phyloP scores from a whole-genome alignment of 225 moss, liverwort and hornwort genomes.

The Asterella californica region DNA sequence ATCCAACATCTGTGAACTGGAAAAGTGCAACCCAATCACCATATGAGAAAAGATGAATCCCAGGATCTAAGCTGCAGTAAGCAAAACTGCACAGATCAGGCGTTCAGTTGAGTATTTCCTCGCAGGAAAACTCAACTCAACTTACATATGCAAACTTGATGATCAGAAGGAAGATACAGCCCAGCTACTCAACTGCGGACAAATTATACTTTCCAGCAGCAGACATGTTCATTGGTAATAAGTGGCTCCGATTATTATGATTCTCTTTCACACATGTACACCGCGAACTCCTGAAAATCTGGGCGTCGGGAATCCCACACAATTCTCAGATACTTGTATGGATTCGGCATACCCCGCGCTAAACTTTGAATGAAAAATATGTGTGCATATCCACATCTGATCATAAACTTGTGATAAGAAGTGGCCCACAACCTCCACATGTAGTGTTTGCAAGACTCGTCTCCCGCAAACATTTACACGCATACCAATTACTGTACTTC shows the following conservation, averaged over 20 bases:
- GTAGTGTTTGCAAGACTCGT: not conserved
- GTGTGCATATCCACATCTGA: not conserved
- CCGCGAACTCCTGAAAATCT: not conserved
- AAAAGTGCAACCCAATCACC: not conserved
- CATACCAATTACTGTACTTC: not conserved
- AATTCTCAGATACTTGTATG: too few relatives aligned
- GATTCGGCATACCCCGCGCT: not conserved
- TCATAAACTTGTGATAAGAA: not conserved
- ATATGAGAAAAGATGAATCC: not conserved
- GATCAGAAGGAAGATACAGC: not conserved
- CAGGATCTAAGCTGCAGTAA: not conserved
- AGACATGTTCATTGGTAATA: not conserved
- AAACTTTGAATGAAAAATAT: not conserved
- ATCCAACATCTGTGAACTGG: constrained; percentile 83
- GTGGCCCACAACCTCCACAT: not conserved
- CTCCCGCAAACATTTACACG: not conserved
- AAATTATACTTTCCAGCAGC: not conserved
- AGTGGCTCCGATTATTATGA: not conserved
- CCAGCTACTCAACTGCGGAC: not conserved
- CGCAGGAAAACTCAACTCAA: too few relatives aligned
- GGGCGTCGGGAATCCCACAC: too few relatives aligned
- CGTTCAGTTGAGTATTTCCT: not conserved
- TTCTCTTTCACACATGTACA: not conserved
- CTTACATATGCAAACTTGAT: not conserved
- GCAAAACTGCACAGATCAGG: not conserved